Base-by-base conservation (phyloP, 352 stramenopile species). In the Phytophthora europaea region DNA sequence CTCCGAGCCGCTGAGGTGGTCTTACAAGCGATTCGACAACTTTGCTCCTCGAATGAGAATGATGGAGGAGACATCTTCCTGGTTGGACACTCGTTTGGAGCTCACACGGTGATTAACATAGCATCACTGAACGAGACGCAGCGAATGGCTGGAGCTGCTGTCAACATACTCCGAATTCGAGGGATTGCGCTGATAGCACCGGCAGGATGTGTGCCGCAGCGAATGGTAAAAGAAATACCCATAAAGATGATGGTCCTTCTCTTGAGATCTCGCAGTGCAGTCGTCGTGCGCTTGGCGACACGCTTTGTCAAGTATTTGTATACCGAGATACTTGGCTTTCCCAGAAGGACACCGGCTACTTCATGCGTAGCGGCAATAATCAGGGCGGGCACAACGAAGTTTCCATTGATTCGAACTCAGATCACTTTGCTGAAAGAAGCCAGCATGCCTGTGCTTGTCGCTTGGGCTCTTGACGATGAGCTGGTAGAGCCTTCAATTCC, bases 311-410 rank as follows among this genome's bases (percentile, higher is more conserved):
- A 82, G 36, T 61, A 76, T 22, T 22, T 87, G 51, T 87, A 87
- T 61, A 82, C 76, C 2, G 79, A 79, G 38, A 43, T 85, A 7
- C 70, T 84, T 12, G 57, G 72, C 1, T 89, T 85, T 67, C 72
- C 78, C 0, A 52, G 71, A 52, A 58, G 61, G 61, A 75, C 66
- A 7, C 65, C 71, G 28, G 31, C 60, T 34, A 78, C 53, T 6
- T 82, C 82, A 36, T 87, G 74, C 65, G 76, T 88, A 61, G 73
- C 81, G 4, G 71, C 79, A 34, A 58, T 85, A 38, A 75, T 88
- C n/a, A 75, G 79, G 2, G 67, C 81, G 8, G 79, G 75, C 1
- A 82, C 81, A 20, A 84, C 78, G 2, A 78, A 87, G 45, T 91
- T 89, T 38, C 45, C 65, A 0, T 34, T 84, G 15, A 78, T 89